A percentile compares a stretch with the other conserved stretches of the same genome.
These are phyloP conservation scores for Eudorina sp. DNA, from an alignment of 139 green algal genomes.

Conservation along the genomic window DNA sequence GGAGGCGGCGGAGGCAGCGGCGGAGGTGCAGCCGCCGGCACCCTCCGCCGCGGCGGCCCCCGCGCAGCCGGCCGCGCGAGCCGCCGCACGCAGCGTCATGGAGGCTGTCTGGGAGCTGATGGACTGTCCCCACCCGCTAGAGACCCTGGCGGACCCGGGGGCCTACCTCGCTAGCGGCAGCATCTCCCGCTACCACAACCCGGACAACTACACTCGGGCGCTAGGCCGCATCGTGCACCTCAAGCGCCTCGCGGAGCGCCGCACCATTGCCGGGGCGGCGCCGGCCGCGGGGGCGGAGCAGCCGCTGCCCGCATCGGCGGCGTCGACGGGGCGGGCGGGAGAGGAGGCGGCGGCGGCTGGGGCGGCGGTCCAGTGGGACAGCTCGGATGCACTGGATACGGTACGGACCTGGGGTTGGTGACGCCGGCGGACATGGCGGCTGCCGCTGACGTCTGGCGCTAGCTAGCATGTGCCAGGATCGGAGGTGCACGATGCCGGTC, in stretches of 20 bases:
- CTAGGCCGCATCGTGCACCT: slow-evolving; percentile 51
- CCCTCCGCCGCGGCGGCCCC: neutral
- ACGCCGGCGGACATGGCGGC: neutral
- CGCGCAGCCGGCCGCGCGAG: no score
- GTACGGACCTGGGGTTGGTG: neutral
- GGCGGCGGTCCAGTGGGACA: neutral
- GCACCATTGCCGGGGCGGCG: no score
- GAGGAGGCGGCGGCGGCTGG: neutral
- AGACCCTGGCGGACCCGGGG: slow-evolving; percentile 88
- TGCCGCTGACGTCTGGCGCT: neutral
- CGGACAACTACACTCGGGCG: slow-evolving; percentile 92
- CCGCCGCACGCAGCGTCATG: slow-evolving; percentile 34
- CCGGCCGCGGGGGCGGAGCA: neutral
- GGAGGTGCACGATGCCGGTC: no score
- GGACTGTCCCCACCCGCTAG: slow-evolving; percentile 95
- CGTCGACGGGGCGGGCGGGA: neutral
- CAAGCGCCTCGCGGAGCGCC: slow-evolving; percentile 38
- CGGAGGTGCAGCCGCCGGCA: neutral
- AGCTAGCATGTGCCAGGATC: no score
- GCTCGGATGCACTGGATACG: slow-evolving; percentile 8
- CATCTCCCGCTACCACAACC: slow-evolving; percentile 97
- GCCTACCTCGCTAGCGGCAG: slow-evolving; percentile 88
- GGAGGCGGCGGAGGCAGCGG: neutral
- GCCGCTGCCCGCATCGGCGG: neutral
- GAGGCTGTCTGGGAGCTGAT: slow-evolving; percentile 86